Evolutionary conservation across 2,329 filamentous ascomycete genomes (phyloP), one percentile per base, ranked within the genome.

Genomic region (Clonostachys rhizophaga): DNA sequence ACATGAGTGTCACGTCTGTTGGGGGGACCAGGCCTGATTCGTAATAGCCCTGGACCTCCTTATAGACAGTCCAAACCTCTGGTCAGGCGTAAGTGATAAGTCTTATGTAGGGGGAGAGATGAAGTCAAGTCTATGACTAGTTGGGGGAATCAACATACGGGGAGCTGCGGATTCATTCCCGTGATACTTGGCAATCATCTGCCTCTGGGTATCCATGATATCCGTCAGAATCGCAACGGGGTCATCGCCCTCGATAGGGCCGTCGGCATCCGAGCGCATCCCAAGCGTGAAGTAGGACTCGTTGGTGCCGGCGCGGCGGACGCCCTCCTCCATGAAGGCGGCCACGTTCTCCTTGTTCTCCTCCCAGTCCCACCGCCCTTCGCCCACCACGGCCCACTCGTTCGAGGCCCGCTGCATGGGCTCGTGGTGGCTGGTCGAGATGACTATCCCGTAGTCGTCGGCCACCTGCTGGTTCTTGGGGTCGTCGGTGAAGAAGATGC

Each of bases 401-500:
- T 69, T 71, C 1, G 78, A 81, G 6, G 74, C 70, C 20, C 79
- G 70, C 52, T 75, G 73, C 78, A 84, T 79, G 0, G 80, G 81
- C 57, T 84, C 81, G 11, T 80, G 81, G 54, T 85, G 80, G 2
- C 75, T 78, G 0, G 78, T 81, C 4, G 78, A 79, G 61, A 84
- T 76, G 9, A 83, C 78, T 42, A 84, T 76, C 5, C 76, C 80
- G 49, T 80, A 83, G 49, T 76, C 46, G 57, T 89, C 83, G 0
- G 85, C 84, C 9, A 86, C n/a, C 1, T 81, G 76, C 57, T 87
- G 83, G 54, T 82, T 89, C 36, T 73, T 72, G 8, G 78, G 71
- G 58, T 89, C 86, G 53, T 89, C 86, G 3, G 86, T 75, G 57
- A 82, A 79, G 61, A 89, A 87, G 74, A 87, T 86, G 64, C 72